Percentiles rank a stretch among this genome's conserved stretches.
These are phyloP conservation scores for Aspergillus caelatus DNA, from an alignment of 2,329 filamentous ascomycete genomes.

Conservation along the genomic window DNA sequence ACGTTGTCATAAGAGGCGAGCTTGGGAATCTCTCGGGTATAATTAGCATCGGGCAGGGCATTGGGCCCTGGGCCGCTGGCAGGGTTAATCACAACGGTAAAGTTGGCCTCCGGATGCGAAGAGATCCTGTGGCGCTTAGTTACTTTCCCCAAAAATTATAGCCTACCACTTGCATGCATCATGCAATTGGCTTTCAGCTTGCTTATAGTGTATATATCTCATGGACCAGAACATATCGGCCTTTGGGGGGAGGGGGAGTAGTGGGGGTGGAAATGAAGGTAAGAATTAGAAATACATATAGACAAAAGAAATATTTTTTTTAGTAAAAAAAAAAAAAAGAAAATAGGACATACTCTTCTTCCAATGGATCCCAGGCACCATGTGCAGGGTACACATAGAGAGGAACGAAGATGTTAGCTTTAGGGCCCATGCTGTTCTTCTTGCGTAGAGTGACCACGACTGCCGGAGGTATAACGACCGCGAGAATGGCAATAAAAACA, in stretches of 20 bases:
- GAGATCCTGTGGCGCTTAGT: slow-evolving; percentile 39
- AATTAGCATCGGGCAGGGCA: slow-evolving; percentile 47
- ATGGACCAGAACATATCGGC: slow-evolving; percentile 11
- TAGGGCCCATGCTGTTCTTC: slow-evolving; percentile 39
- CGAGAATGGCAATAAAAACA: slow-evolving; percentile 34
- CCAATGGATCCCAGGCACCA: slow-evolving; percentile 51
- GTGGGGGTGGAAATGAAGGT: not conserved
- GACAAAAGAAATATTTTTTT: not conserved
- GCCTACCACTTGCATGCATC: slow-evolving; percentile 10
- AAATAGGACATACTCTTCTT: slow-evolving; percentile 42
- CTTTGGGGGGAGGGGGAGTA: slow-evolving; percentile 2
- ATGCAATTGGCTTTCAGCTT: slow-evolving; percentile 18
- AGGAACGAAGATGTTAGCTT: slow-evolving; percentile 50
- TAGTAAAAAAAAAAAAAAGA: slow-evolving; percentile 17
- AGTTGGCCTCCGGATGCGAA: slow-evolving; percentile 46
- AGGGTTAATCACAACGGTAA: slow-evolving; percentile 56
- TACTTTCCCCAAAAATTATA: slow-evolving; percentile 14
- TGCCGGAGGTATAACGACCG: slow-evolving; percentile 35
- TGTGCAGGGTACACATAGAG: slow-evolving; percentile 53
- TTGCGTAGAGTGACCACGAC: slow-evolving; percentile 38
- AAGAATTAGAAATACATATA: slow-evolving; percentile 11
- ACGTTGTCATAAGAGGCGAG: slow-evolving; percentile 51
- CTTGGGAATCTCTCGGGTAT: slow-evolving; percentile 45
- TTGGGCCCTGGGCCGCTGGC: slow-evolving; percentile 50
- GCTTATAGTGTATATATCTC: slow-evolving; percentile 15